These are phyloP conservation scores for Apiospora malaysiana DNA, from an alignment of 2,329 filamentous ascomycete genomes.

Conservation along the genomic window DNA sequence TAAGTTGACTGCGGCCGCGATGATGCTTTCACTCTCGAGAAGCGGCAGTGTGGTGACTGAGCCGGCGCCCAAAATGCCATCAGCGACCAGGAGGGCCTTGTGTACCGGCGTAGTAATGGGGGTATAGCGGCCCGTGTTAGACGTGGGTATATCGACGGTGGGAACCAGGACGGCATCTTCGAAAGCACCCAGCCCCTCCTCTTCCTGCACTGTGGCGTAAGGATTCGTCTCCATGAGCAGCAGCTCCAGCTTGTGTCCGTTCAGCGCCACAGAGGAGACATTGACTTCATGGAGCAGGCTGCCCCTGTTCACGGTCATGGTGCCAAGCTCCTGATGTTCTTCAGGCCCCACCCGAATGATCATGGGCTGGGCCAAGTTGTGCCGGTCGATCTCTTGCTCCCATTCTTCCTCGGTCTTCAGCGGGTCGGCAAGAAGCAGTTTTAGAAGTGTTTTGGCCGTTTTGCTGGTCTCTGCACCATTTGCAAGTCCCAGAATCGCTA, in stretches of 20 bases:
- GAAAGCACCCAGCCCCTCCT: constrained; percentile 49
- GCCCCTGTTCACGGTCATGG: constrained; percentile 44
- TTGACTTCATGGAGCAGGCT: constrained; percentile 63
- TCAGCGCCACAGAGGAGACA: constrained; percentile 67
- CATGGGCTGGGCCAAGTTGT: constrained; percentile 61
- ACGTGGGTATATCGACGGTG: constrained; percentile 70
- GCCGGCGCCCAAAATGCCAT: constrained; percentile 73
- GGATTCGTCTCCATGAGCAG: constrained; percentile 59
- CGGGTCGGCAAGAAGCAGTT: constrained; percentile 74
- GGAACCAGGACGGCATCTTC: constrained; percentile 78
- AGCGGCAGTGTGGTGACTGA: constrained; percentile 53
- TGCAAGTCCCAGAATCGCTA: constrained; percentile 61
- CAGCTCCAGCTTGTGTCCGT: constrained; percentile 69
- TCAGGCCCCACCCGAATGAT: constrained; percentile 62
- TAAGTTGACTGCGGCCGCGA: constrained; percentile 65
- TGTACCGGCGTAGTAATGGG: constrained; percentile 84
- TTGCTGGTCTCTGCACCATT: constrained; percentile 45
- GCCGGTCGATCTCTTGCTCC: constrained; percentile 66
- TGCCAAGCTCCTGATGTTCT: constrained; percentile 45
- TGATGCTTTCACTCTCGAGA: constrained; percentile 46
- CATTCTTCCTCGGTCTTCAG: constrained; percentile 66
- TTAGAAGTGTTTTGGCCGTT: constrained; percentile 69
- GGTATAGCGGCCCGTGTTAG: constrained; percentile 67
- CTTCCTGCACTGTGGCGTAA: constrained; percentile 48
- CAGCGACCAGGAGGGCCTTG: constrained; percentile 74